Evolutionary conservation across 345 rosid species (phyloP), one percentile per base, ranked within the genome.

Genomic region (Brassica napus): DNA sequence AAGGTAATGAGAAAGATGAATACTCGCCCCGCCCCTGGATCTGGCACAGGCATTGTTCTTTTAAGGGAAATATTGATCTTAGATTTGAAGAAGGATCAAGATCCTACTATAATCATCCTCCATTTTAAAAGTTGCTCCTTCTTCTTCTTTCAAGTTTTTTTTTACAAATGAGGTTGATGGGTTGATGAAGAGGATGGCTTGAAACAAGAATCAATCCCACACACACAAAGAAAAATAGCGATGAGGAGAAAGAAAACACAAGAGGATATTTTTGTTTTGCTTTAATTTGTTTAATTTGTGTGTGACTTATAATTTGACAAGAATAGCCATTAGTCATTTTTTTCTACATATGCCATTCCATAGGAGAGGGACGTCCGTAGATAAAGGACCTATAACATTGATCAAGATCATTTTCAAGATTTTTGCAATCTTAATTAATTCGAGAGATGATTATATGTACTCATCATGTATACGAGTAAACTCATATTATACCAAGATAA

Each of bases 31-130:
- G 90, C 85, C 47, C 59, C 73, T 60, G 97, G 94, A 82, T 89
- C 87, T 79, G 84, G 82, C 77, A 85, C 86, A 75, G 98, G 86
- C 97, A 92, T 90, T 86, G 73, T 81, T 83, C 78, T 81, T 71
- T 26, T 74, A 14, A 18, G 1, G 31, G 35, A 35, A 16, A 16
- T 34, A 74, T 54, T 52, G 47, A 35, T 74, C 83, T 80, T 49
- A 42, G 55, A 44, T 14, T 16, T 64, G 61, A 74, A 69, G 59
- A 69, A 69, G 42, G 71, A 63, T 74, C 72, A 74, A 24, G 21
- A 39, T 74, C n/a, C 10, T 26, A 73, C 59, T 73, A 74, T 79
- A 69, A 69, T 79, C 75, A 79, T 68, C 65, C 52, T 74, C 82
- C 82, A 79, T 79, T 47, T 73, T 68, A 74, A 60, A 34, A 28